Evolutionary conservation across 2,329 filamentous ascomycete genomes (phyloP).

Genomic region (Talaromyces sp.): DNA sequence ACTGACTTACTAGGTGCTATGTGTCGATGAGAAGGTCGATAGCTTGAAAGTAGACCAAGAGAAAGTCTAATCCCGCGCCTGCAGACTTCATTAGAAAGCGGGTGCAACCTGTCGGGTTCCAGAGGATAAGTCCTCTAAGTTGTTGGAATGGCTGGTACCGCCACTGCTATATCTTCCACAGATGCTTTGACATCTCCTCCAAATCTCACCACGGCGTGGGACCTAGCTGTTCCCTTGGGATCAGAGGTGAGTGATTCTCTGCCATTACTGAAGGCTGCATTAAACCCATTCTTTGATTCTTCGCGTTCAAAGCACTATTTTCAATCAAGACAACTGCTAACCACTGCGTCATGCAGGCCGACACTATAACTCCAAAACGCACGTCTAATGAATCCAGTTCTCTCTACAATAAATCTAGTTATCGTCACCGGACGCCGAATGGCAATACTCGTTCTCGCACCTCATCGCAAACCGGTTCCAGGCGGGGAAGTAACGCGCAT

Average conservation of each 20-base stretch:
- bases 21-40: slow-evolving; percentile 6
- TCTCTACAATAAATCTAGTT: slow-evolving; percentile 26
- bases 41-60: not conserved
- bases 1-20: slow-evolving; percentile 7
- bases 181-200: slow-evolving; percentile 38
- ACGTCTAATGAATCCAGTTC: slow-evolving; percentile 38
- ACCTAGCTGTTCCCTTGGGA: slow-evolving; percentile 35
- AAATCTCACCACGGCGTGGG: slow-evolving; percentile 36
- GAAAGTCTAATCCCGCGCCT: not conserved
- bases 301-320: not conserved
- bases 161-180: slow-evolving; percentile 37
- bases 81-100: not conserved
- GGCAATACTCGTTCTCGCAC: slow-evolving; percentile 33
- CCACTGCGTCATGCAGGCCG: not conserved
- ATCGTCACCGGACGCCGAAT: slow-evolving; percentile 31
- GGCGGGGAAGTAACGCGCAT: slow-evolving; percentile 22
- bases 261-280: not conserved
- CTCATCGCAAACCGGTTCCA: slow-evolving; percentile 25
- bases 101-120: not conserved
- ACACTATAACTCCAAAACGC: slow-evolving; percentile 20
- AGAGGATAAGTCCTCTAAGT: not conserved
- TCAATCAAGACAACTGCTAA: not conserved
- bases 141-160: slow-evolving; percentile 38
- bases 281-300: not conserved
- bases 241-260: slow-evolving; percentile 32